phyloP scores from a whole-genome alignment of 192 early-diverging fungal genomes.

The Backusella sp. region DNA sequence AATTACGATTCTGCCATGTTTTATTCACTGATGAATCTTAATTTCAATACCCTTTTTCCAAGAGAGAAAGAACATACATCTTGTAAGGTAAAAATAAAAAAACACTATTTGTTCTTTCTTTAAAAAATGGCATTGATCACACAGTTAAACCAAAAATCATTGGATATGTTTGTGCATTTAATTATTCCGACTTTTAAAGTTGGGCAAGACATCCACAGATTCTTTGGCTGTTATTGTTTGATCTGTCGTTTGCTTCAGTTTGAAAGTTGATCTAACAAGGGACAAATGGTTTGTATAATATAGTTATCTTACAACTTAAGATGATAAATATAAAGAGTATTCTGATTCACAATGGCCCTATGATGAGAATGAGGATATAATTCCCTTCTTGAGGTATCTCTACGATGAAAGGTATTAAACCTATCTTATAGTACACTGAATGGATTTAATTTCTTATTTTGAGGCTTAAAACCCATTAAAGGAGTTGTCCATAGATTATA shows the following conservation, averaged over 20 bases:
- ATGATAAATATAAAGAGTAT: neutral
- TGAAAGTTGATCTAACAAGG: neutral
- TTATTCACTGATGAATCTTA: neutral
- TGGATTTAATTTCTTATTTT: neutral
- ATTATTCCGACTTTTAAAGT: neutral
- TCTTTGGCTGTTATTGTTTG: neutral
- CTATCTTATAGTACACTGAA: neutral
- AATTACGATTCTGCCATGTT: neutral
- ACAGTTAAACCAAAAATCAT: neutral
- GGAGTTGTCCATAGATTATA: neutral
- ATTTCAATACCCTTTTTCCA: neutral
- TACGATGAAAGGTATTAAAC: no score
- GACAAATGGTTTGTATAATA: neutral
- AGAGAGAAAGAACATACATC: neutral
- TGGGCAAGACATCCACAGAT: neutral
- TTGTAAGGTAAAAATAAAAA: neutral
- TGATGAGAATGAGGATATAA: neutral
- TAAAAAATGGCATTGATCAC: neutral
- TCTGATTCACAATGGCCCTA: neutral
- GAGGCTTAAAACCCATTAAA: neutral
- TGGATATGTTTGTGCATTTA: neutral
- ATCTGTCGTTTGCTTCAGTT: neutral
- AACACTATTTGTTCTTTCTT: neutral
- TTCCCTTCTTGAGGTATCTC: neutral
- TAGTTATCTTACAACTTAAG: no score